Conservation (phyloP, 345 rosid species). For the Syzygium jambos region DNA sequence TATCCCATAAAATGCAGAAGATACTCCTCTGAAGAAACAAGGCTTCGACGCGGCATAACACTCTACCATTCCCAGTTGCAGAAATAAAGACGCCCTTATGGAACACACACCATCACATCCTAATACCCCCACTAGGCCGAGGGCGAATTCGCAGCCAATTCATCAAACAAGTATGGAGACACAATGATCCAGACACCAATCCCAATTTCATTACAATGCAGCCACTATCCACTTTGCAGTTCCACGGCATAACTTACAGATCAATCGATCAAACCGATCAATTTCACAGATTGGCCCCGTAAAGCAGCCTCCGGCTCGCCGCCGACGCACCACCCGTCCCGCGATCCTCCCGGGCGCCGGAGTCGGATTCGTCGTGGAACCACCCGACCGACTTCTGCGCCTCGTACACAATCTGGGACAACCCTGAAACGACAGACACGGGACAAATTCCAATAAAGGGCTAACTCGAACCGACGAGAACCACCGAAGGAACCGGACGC, state of each 20-base stretch:
- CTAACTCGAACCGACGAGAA: neutral
- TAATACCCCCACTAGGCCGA: neutral
- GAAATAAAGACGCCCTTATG: neutral
- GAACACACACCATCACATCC: neutral
- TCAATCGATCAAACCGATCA: neutral
- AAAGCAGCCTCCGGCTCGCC: conserved; percentile 29
- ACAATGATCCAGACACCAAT: neutral
- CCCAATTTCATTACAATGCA: neutral
- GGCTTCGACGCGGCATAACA: neutral
- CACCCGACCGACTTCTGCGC: conserved; percentile 79
- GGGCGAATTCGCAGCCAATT: neutral
- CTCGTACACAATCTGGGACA: conserved; percentile 53
- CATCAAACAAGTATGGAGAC: neutral
- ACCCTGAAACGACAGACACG: conserved; percentile 23
- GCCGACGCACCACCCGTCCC: conserved; percentile 1
- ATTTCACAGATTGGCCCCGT: conserved; percentile 1
- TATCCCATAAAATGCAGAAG: neutral
- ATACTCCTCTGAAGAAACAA: neutral
- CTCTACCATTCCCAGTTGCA: neutral
- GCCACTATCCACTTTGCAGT: neutral
- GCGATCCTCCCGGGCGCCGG: conserved; percentile 22
- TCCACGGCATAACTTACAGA: neutral
- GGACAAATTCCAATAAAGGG: neutral
- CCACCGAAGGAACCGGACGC: neutral
- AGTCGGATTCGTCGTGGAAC: conserved; percentile 65